Conservation (phyloP, 805 yeast species). For the Saccharomyces jurei region DNA sequence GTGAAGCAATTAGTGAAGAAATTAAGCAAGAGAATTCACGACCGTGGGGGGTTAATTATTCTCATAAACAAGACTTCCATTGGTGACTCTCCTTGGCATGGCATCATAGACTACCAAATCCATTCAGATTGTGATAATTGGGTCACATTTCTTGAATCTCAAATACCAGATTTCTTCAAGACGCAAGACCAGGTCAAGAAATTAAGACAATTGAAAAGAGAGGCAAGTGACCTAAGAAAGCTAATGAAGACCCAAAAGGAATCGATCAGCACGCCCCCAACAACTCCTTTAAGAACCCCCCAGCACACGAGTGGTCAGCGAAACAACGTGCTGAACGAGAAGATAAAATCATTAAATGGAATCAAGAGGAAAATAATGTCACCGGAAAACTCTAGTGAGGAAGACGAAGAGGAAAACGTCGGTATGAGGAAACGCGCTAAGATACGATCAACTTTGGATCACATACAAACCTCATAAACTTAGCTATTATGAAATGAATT, state of each 20-base stretch:
- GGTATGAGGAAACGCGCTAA: neutral
- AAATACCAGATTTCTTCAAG: constrained; percentile 56
- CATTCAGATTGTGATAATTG: constrained; percentile 76
- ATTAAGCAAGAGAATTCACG: constrained; percentile 63
- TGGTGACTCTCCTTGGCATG: constrained; percentile 58
- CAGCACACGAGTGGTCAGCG: neutral
- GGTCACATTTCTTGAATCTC: constrained; percentile 46
- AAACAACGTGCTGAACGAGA: neutral
- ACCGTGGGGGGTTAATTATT: constrained; percentile 70
- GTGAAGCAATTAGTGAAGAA: constrained; percentile 68
- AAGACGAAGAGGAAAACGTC: neutral
- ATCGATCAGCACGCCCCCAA: constrained; percentile 23
- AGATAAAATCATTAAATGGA: constrained; percentile 6
- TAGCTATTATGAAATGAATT: neutral
- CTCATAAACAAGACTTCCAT: constrained; percentile 65
- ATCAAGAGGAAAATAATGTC: constrained; percentile 10
- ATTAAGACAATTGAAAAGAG: constrained; percentile 23
- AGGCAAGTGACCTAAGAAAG: constrained; percentile 27
- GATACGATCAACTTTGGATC: neutral
- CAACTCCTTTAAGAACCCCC: constrained; percentile 21
- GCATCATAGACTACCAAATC: constrained; percentile 70
- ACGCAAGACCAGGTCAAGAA: constrained; percentile 37
- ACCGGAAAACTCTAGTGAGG: neutral
- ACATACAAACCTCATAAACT: neutral
- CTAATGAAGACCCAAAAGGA: constrained; percentile 11